Conservation (phyloP, 257 asterid genomes). For the Forsythia viridissima region DNA sequence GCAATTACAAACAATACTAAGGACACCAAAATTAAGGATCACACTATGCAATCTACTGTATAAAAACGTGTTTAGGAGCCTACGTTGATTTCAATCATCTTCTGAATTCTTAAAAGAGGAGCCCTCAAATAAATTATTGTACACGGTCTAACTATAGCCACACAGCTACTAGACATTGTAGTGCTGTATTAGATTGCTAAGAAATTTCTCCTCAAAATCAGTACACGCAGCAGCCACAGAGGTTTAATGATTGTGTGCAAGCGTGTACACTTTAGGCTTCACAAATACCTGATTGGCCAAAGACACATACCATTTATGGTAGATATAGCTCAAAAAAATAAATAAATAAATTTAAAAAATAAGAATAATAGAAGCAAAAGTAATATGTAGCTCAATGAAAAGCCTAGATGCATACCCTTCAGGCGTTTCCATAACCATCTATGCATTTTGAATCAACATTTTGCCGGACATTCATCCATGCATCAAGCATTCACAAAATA, state of each 20-base stretch:
- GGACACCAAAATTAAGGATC: too few relatives aligned
- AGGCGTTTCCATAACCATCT: background rate
- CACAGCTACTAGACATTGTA: background rate
- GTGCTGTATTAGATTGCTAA: background rate
- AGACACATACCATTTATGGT: background rate
- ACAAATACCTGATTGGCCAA: background rate
- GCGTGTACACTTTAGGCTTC: background rate
- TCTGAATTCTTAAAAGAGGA: background rate
- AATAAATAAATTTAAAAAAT: too few relatives aligned
- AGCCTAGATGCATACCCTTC: background rate
- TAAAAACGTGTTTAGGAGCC: background rate
- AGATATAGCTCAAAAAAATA: background rate
- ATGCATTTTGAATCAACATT: background rate
- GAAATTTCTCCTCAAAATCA: background rate
- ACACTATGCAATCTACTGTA: too few relatives aligned
- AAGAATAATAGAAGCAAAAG: background rate
- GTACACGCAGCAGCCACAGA: background rate
- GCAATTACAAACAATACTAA: too few relatives aligned
- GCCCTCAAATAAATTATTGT: background rate
- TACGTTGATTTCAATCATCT: background rate
- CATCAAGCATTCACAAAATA: background rate
- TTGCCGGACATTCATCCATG: background rate
- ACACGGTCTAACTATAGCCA: background rate
- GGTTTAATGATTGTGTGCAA: background rate
- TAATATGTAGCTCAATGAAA: background rate